phyloP scores from a whole-genome alignment of 805 yeast species.

The Candida loeiensis region DNA sequence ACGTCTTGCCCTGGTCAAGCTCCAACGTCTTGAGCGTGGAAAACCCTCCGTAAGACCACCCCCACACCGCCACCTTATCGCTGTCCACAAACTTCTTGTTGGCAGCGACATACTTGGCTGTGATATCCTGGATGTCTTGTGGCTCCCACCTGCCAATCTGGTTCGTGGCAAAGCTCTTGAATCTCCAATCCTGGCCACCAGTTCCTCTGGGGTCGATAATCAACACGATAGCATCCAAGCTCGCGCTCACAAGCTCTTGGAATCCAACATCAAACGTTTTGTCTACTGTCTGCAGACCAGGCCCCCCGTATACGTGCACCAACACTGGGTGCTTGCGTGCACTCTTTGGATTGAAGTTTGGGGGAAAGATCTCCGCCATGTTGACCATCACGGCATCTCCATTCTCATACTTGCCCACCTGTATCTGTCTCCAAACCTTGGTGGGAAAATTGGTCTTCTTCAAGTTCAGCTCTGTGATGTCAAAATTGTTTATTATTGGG shows the following conservation, averaged over 20 bases:
- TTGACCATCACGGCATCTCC: constrained; percentile 34
- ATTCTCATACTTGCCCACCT: constrained; percentile 30
- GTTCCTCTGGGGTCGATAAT: constrained; percentile 81
- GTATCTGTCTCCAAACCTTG: constrained; percentile 34
- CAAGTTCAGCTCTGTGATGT: constrained; percentile 17
- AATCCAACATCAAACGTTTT: constrained; percentile 49
- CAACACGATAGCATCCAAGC: constrained; percentile 57
- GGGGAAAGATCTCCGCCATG: constrained; percentile 62
- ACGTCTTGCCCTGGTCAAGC: constrained; percentile 66
- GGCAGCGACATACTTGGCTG: constrained; percentile 46
- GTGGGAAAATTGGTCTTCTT: constrained; percentile 47
- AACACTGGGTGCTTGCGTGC: constrained; percentile 53
- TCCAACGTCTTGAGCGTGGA: constrained; percentile 88
- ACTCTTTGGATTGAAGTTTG: constrained; percentile 42
- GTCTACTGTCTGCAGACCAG: constrained; percentile 63
- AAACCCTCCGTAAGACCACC: constrained; percentile 98
- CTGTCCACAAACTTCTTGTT: constrained; percentile 49
- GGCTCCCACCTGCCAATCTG: constrained; percentile 77
- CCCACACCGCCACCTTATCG: constrained; percentile 81
- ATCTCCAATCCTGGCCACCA: constrained; percentile 73
- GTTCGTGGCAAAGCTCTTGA: constrained; percentile 51
- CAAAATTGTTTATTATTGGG: constrained; percentile 18
- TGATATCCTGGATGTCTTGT: constrained; percentile 55
- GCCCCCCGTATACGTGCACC: constrained; percentile 76
- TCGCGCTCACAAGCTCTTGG: constrained; percentile 56